Percentiles rank a stretch among this genome's conserved stretches.
phyloP scores from a whole-genome alignment of 768 basidiomycete genomes.

The Kwoniella shandongensis region DNA sequence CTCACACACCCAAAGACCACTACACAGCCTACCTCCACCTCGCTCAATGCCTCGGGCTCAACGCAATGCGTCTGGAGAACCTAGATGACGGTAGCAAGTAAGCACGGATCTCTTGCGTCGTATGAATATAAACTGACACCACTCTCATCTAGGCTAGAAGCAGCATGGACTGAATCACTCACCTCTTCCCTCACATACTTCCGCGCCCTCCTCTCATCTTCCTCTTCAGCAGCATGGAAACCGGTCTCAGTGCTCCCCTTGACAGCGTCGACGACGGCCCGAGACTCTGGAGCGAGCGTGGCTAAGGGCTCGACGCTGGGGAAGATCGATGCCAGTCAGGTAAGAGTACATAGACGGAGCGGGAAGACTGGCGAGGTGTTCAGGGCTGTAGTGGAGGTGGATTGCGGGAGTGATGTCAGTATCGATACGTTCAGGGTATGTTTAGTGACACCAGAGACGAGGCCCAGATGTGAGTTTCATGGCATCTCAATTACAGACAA shows the following conservation, averaged over 20 bases:
- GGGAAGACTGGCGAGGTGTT: slow-evolving; percentile 75
- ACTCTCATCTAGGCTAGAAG: slow-evolving; percentile 62
- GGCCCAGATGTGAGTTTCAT: slow-evolving; percentile 59
- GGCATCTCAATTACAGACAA: not conserved
- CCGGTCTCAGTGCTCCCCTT: slow-evolving; percentile 58
- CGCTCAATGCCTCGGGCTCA: slow-evolving; percentile 6
- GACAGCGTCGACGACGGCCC: slow-evolving; percentile 40
- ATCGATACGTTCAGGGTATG: slow-evolving; percentile 68
- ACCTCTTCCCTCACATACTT: slow-evolving; percentile 73
- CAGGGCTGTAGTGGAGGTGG: slow-evolving; percentile 77
- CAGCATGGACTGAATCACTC: slow-evolving; percentile 78
- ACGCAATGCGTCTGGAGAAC: slow-evolving; percentile 39
- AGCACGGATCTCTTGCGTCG: slow-evolving; percentile 22
- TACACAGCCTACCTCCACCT: not conserved
- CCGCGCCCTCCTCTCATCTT: slow-evolving; percentile 71
- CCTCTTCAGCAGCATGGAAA: slow-evolving; percentile 75
- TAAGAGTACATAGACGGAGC: slow-evolving; percentile 72
- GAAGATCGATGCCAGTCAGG: slow-evolving; percentile 67
- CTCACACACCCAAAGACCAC: not conserved
- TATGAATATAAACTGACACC: slow-evolving; percentile 6
- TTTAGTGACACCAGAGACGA: slow-evolving; percentile 83
- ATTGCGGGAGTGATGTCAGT: slow-evolving; percentile 64
- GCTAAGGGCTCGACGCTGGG: slow-evolving; percentile 62
- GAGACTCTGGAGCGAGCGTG: slow-evolving; percentile 57
- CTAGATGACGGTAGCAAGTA: slow-evolving; percentile 64